Conservation (phyloP, 2,329 filamentous ascomycete species). For the Diplodia mutila region DNA sequence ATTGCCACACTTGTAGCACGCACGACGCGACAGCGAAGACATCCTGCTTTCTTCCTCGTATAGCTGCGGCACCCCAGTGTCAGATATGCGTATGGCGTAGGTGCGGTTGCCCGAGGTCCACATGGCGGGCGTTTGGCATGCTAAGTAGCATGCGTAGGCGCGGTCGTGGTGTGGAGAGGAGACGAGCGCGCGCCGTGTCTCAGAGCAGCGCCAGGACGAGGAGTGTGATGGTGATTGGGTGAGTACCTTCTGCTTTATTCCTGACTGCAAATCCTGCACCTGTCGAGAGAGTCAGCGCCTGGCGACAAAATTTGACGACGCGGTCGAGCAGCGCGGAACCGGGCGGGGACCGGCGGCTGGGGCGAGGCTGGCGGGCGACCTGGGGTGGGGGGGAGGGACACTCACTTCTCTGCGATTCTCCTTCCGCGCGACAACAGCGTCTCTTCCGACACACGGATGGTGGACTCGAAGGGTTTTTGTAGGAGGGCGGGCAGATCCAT, state of each 20-base stretch:
- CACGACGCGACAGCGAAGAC: slow-evolving; percentile 58
- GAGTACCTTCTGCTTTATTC: slow-evolving; percentile 35
- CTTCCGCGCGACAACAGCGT: slow-evolving; percentile 23
- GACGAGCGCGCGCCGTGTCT: slow-evolving; percentile 2
- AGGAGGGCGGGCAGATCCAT: slow-evolving; percentile 24
- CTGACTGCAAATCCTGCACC: slow-evolving; percentile 40
- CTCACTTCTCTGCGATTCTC: slow-evolving; percentile 23
- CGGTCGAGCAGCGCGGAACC: slow-evolving; percentile 28
- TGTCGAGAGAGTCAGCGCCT: slow-evolving; percentile 35
- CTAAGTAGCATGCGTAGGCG: slow-evolving; percentile 26
- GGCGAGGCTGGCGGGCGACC: slow-evolving; percentile 20
- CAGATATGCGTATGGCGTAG: slow-evolving; percentile 29
- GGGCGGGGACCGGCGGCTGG: slow-evolving; percentile 1
- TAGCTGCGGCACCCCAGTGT: slow-evolving; percentile 30
- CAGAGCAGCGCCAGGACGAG: neutral
- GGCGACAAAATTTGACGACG: slow-evolving; percentile 30
- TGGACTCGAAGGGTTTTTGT: slow-evolving; percentile 24
- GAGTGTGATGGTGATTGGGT: slow-evolving; percentile 8
- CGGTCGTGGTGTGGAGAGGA: neutral
- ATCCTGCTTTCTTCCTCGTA: slow-evolving; percentile 42
- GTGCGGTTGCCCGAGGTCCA: slow-evolving; percentile 32
- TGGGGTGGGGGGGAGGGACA: slow-evolving; percentile 3
- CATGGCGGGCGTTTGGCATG: slow-evolving; percentile 25
- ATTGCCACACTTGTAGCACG: slow-evolving; percentile 59
- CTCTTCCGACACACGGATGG: slow-evolving; percentile 21